phyloP scores from a whole-genome alignment of 306 rosid genomes.

The Prunus campanulata region DNA sequence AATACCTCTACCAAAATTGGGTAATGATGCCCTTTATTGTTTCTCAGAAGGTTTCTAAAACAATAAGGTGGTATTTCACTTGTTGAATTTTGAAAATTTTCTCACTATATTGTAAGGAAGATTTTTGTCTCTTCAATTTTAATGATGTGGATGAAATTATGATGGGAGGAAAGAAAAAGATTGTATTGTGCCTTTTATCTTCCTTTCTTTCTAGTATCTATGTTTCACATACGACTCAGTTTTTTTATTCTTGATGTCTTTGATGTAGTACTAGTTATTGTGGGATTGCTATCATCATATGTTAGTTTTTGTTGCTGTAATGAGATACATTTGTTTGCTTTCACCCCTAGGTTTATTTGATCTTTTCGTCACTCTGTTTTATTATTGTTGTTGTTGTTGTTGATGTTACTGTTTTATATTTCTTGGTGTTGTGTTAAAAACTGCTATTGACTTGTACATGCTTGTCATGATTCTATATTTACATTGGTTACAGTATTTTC shows the following conservation, averaged over 20 bases:
- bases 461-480: slow-evolving; percentile 13
- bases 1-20: not conserved
- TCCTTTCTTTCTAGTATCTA: not conserved
- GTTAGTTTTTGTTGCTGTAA: not conserved
- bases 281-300: not conserved
- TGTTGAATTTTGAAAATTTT: not conserved
- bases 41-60: not conserved
- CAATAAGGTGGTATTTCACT: not conserved
- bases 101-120: not conserved
- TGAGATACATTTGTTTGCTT: not conserved
- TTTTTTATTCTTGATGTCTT: not conserved
- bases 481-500: slow-evolving; percentile 24
- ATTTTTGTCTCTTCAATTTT: not conserved
- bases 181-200: not conserved
- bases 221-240: not conserved
- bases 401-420: not conserved
- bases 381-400: not conserved
- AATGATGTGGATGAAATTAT: not conserved
- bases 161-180: not conserved
- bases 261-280: not conserved
- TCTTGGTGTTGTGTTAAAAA: not conserved
- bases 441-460: slow-evolving; percentile 11
- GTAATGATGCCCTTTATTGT: not conserved
- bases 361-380: not conserved
- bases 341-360: not conserved